A percentile compares a stretch with the other conserved stretches of the same genome.
These are phyloP conservation scores for Aquanectria penicillioides DNA, from an alignment of 2,329 filamentous ascomycete species.

Conservation along the genomic window DNA sequence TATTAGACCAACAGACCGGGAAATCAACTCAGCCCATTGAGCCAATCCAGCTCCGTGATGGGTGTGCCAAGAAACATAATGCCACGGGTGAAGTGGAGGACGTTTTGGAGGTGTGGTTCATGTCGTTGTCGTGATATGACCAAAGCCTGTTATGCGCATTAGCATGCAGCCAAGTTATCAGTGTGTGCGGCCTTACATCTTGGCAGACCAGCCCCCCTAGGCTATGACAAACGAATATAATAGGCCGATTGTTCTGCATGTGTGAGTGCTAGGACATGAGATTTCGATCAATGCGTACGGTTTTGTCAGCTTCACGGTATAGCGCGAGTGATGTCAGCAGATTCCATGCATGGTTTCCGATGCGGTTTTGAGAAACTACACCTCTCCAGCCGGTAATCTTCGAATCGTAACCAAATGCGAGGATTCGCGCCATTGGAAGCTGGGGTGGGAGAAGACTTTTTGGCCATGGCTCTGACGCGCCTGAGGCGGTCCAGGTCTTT, in stretches of 20 bases:
- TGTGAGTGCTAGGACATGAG: too few species aligned
- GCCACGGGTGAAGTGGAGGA: background rate
- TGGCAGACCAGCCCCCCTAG: background rate
- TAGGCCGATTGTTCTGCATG: background rate
- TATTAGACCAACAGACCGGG: background rate
- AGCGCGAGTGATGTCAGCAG: background rate
- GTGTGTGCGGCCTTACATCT: background rate
- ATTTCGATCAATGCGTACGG: too few species aligned
- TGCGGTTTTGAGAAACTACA: background rate
- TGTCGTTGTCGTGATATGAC: background rate
- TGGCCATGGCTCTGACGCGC: background rate
- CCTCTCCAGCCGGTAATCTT: background rate
- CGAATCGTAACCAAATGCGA: conserved; percentile 1
- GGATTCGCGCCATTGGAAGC: background rate
- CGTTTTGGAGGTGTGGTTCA: background rate
- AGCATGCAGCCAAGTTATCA: background rate
- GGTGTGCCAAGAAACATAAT: background rate
- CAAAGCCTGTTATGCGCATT: background rate
- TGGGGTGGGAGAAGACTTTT: background rate
- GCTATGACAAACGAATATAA: background rate
- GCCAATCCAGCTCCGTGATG: background rate
- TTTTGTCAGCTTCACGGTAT: background rate
- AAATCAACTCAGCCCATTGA: background rate
- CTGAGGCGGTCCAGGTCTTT: background rate
- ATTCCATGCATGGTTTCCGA: background rate